Evolutionary conservation across 352 stramenopile species (phyloP), one percentile per base, ranked within the genome.

Genomic region (Pythium brassicae): DNA sequence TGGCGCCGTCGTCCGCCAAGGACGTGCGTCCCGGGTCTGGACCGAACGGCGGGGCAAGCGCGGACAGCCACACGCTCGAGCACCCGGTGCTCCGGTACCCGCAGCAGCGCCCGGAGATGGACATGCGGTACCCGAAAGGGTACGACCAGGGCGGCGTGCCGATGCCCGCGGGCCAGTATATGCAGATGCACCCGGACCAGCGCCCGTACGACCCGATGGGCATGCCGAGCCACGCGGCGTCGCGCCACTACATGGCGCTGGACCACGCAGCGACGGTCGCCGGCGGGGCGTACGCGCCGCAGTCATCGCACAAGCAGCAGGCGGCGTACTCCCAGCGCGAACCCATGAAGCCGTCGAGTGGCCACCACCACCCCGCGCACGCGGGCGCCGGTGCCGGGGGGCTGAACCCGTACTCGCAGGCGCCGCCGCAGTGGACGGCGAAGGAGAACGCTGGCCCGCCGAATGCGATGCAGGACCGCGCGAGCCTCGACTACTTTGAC

Each of bases 171-270:
- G 79, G 66, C n/a, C 79, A 83, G 64, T 92, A 89, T 55, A 57
- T 92, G 49, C 76, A 78, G 57, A 81, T 90, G 48, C 82, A 92
- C 63, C 65, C 64, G 17, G 79, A 92, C 54, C 82, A 89, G 60
- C 73, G 80, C 27, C 81, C 74, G 26, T 92, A 92, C 60, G 82
- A 92, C 59, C 68, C 74, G 12, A 87, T 92, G 40, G 74, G 69
- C 49, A 68, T 89, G 68, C 57, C 57, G 34, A 54, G 52, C 55
- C 63, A 63, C 60, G 50, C 35, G 61, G 78, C 68, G 29, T 55
- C 65, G n/a, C 78, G 80, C 23, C 79, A 91, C 54, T 86, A 86
- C 63, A 75, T 70, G 59, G 59, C 72, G 40, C 56, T 86, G 51
- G 80, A 88, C 54, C 71, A 68, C 34, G 50, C n/a, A n/a, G n/a